Evolutionary conservation across 495 filamentous ascomycete genomes (phyloP).

Genomic region (Neurospora sp.): DNA sequence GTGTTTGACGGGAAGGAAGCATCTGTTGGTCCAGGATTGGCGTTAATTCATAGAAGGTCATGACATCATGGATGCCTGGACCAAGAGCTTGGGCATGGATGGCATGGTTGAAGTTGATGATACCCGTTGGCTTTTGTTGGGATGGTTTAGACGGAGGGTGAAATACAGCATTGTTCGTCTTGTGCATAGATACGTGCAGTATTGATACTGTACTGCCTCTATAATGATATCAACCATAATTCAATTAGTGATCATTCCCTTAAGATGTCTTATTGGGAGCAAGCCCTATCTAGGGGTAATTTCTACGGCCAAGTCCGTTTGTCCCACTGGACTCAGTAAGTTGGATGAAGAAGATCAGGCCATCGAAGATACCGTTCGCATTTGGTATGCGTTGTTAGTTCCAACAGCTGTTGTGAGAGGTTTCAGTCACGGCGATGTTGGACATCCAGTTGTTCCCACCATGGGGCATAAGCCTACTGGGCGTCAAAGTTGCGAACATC

Average conservation of each 20-base stretch:
- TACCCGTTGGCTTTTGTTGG: neutral
- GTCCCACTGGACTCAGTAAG: neutral
- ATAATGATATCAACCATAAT: neutral
- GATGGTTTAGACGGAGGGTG: neutral
- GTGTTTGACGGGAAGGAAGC: neutral
- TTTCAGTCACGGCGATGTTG: neutral
- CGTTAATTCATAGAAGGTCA: neutral
- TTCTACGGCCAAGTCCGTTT: no score
- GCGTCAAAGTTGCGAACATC: neutral
- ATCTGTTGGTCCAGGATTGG: neutral
- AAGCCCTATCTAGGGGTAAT: no score
- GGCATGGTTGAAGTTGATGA: neutral
- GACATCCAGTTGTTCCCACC: neutral
- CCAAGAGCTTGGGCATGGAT: neutral
- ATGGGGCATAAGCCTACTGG: neutral
- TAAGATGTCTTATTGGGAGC: neutral
- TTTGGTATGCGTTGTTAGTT: neutral
- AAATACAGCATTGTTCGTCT: neutral
- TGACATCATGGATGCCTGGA: neutral
- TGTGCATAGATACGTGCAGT: neutral
- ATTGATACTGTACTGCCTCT: neutral
- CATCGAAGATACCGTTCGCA: neutral
- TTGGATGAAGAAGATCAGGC: neutral
- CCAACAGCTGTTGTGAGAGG: neutral
- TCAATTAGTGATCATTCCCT: neutral